phyloP scores from a whole-genome alignment of 2,329 filamentous ascomycete genomes.

The Lasiodiplodia gonubiensis region DNA sequence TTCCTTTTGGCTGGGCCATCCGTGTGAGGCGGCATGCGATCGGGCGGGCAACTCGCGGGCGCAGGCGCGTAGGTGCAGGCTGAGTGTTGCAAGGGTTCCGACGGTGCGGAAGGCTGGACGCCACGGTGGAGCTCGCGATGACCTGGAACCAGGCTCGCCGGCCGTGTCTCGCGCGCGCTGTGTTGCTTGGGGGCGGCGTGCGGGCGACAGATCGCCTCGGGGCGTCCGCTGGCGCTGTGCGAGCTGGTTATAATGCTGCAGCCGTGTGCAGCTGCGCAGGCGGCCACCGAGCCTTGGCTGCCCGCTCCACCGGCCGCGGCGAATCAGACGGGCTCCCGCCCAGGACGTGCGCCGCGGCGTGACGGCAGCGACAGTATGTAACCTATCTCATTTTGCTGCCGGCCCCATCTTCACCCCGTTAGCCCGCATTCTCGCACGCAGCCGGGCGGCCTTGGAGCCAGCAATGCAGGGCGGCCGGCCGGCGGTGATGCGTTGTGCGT shows the following conservation, averaged over 20 bases:
- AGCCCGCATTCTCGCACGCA: not conserved
- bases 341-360: slow-evolving; percentile 21
- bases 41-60: slow-evolving; percentile 23
- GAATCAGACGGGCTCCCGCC: slow-evolving; percentile 11
- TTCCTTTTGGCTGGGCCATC: slow-evolving; percentile 24
- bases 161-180: slow-evolving; percentile 23
- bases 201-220: slow-evolving; percentile 24
- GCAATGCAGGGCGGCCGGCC: slow-evolving; percentile 9
- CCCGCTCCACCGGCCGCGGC: slow-evolving; percentile 22
- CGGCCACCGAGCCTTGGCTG: slow-evolving; percentile 16
- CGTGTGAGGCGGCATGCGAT: slow-evolving; percentile 29
- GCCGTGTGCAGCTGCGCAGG: slow-evolving; percentile 22
- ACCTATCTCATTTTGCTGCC: slow-evolving; percentile 25
- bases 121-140: slow-evolving; percentile 27
- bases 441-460: slow-evolving; percentile 5
- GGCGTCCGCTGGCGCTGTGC: slow-evolving; percentile 17
- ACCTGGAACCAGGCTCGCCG: slow-evolving; percentile 26
- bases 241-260: slow-evolving; percentile 26
- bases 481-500: slow-evolving; percentile 15
- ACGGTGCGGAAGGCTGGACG: slow-evolving; percentile 22
- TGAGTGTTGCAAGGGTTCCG: slow-evolving; percentile 24
- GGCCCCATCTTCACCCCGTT: slow-evolving; percentile 14
- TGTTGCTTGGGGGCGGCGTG: slow-evolving; percentile 21
- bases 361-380: slow-evolving; percentile 23
- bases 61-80: slow-evolving; percentile 24